phyloP scores from a whole-genome alignment of 1,284 basidiomycete species.

The Tilletia walkeri region DNA sequence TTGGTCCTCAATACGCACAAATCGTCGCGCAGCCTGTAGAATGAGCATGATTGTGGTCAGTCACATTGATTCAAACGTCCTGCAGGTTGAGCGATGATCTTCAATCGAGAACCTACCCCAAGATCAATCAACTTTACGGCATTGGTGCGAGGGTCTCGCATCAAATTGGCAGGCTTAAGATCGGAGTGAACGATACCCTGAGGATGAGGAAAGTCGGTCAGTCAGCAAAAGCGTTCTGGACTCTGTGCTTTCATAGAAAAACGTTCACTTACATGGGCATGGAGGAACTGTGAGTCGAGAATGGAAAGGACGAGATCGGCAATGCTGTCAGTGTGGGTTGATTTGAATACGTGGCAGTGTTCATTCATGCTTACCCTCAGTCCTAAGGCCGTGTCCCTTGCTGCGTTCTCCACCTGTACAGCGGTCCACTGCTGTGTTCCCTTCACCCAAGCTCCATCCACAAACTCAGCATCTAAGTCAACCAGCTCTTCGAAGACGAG shows the following conservation, averaged over 20 bases:
- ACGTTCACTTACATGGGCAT: constrained; percentile 11
- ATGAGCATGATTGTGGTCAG: too few relatives aligned
- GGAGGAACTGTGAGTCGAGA: neutral
- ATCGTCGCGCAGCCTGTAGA: constrained; percentile 27
- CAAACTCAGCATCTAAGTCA: constrained; percentile 38
- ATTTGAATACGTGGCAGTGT: neutral
- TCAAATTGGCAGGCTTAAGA: constrained; percentile 45
- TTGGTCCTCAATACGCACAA: constrained; percentile 35
- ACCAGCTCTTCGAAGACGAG: constrained; percentile 43
- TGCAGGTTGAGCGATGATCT: neutral
- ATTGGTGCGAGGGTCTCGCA: constrained; percentile 41
- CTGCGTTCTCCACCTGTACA: constrained; percentile 37
- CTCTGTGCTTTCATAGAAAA: neutral
- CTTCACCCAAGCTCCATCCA: constrained; percentile 33
- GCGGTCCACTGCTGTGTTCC: constrained; percentile 30
- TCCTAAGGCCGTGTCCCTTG: constrained; percentile 34
- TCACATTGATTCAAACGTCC: too few relatives aligned
- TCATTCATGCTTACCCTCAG: constrained; percentile 28
- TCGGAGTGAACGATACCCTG: constrained; percentile 46
- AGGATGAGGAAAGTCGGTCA: constrained; percentile 24
- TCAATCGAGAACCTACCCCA: neutral
- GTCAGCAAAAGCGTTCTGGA: neutral
- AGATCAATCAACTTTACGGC: constrained; percentile 27
- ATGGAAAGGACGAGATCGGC: too few relatives aligned
- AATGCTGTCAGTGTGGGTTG: neutral